Evolutionary conservation across 2,329 filamentous ascomycete species (phyloP).

Genomic region (Epichloe baconii): DNA sequence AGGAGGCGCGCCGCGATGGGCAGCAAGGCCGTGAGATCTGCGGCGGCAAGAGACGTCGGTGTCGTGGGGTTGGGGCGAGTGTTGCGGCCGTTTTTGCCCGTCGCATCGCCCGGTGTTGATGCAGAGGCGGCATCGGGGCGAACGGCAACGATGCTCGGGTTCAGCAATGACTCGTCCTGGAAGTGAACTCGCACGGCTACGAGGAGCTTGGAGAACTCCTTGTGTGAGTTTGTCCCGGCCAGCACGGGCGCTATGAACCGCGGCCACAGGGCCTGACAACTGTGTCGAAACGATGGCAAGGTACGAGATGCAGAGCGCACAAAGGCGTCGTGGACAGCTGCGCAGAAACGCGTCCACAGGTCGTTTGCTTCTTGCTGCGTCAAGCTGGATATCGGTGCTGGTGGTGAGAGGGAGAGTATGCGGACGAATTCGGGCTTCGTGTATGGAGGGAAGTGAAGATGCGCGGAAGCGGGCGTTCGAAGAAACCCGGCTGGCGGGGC

Average conservation of each 20-base stretch:
- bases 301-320: constrained; percentile 70
- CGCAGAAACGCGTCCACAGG: constrained; percentile 70
- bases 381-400: constrained; percentile 34
- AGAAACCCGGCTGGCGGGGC: constrained; percentile 57
- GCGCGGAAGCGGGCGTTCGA: constrained; percentile 55
- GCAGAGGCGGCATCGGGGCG: constrained; percentile 4
- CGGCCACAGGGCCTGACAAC: constrained; percentile 68
- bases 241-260: constrained; percentile 69
- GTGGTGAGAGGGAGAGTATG: constrained; percentile 52
- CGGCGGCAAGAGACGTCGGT: constrained; percentile 6
- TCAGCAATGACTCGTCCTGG: constrained; percentile 57
- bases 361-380: constrained; percentile 43
- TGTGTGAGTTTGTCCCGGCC: constrained; percentile 57
- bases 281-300: constrained; percentile 55
- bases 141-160: constrained; percentile 45
- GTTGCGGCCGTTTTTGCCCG: not conserved
- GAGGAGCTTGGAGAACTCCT: constrained; percentile 76
- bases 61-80: not conserved
- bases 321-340: constrained; percentile 77
- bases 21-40: constrained; percentile 43
- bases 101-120: not conserved
- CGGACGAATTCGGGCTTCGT: constrained; percentile 64
- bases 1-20: constrained; percentile 63
- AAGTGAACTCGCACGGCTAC: constrained; percentile 57
- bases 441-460: constrained; percentile 77